A percentile compares a stretch with the other conserved stretches of the same genome.
phyloP scores from a whole-genome alignment of 306 rosid genomes.

The Dryas octopetala region DNA sequence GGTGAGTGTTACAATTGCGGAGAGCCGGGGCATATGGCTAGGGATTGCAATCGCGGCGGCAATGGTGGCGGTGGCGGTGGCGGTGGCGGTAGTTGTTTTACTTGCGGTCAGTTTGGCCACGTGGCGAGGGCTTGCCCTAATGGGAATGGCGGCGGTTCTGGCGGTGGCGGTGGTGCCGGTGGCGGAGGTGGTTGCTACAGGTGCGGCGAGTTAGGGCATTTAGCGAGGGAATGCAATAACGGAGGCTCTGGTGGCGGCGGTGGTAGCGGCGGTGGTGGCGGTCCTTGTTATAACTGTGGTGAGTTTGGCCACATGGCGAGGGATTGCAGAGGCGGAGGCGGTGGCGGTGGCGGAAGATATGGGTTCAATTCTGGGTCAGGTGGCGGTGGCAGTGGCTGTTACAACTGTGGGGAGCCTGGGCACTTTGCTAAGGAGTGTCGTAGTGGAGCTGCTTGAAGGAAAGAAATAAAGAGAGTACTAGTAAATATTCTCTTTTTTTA shows the following conservation, averaged over 20 bases:
- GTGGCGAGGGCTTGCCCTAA: conserved; percentile 64
- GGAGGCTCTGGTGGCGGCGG: conserved; percentile 11
- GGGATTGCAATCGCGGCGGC: conserved; percentile 49
- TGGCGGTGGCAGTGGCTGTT: conserved; percentile 36
- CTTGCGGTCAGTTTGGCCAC: conserved; percentile 71
- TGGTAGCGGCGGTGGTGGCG: conserved; percentile 16
- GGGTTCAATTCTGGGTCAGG: conserved; percentile 30
- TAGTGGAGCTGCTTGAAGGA: conserved; percentile 31
- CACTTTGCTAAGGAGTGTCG: conserved; percentile 77
- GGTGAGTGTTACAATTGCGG: conserved; percentile 58
- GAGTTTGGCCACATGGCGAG: conserved; percentile 66
- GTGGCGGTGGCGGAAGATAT: conserved; percentile 24
- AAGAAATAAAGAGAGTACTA: conserved; percentile 41
- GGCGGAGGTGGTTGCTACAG: conserved; percentile 34
- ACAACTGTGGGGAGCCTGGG: conserved; percentile 63
- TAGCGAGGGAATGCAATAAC: conserved; percentile 53
- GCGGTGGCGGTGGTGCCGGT: conserved; percentile 26
- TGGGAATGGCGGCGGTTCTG: conserved; percentile 28
- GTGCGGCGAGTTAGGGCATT: conserved; percentile 60
- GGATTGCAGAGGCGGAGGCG: conserved; percentile 49
- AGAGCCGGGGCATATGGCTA: conserved; percentile 66
- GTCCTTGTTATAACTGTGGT: conserved; percentile 57
- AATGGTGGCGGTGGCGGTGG: conserved; percentile 28
- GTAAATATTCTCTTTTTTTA: conserved; percentile 46
- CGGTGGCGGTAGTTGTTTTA: conserved; percentile 52